phyloP scores from a whole-genome alignment of 169 alveolate genomes.

The Babesia caballi region DNA sequence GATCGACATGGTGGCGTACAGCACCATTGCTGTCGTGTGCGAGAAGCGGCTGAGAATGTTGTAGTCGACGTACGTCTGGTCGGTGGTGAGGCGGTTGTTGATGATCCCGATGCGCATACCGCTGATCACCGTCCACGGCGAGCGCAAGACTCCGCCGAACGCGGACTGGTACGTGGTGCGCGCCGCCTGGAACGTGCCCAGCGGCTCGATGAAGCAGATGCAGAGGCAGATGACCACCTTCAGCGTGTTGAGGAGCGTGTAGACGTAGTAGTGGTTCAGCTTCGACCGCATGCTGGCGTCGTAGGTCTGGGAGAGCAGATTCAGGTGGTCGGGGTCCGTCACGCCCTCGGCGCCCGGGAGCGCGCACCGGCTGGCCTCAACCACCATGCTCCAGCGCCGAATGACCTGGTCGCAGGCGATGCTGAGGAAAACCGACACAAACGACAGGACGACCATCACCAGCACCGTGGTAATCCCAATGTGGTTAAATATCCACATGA shows the following conservation, averaged over 20 bases:
- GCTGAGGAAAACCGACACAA: conserved; percentile 23
- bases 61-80: conserved; percentile 65
- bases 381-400: conserved; percentile 41
- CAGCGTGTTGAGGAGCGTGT: conserved; percentile 13
- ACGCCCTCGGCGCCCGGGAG: background rate
- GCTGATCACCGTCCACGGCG: conserved; percentile 46
- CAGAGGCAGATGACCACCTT: conserved; percentile 44
- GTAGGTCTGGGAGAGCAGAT: background rate
- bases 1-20: conserved; percentile 26
- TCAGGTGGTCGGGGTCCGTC: background rate
- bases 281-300: background rate
- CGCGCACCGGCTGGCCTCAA: background rate
- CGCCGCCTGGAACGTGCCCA: conserved; percentile 64
- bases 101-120: conserved; percentile 51
- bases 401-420: conserved; percentile 51
- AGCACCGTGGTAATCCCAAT: conserved; percentile 31
- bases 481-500: conserved; percentile 54
- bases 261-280: conserved; percentile 50
- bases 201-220: conserved; percentile 38
- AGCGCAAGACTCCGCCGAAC: conserved; percentile 41
- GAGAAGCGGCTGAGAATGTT: conserved; percentile 52
- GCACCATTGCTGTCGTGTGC: conserved; percentile 31
- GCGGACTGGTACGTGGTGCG: conserved; percentile 38
- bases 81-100: conserved; percentile 60
- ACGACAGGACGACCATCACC: conserved; percentile 16